Base-by-base conservation (phyloP, 2,329 filamentous ascomycete species). In the Thelonectria discophora region DNA sequence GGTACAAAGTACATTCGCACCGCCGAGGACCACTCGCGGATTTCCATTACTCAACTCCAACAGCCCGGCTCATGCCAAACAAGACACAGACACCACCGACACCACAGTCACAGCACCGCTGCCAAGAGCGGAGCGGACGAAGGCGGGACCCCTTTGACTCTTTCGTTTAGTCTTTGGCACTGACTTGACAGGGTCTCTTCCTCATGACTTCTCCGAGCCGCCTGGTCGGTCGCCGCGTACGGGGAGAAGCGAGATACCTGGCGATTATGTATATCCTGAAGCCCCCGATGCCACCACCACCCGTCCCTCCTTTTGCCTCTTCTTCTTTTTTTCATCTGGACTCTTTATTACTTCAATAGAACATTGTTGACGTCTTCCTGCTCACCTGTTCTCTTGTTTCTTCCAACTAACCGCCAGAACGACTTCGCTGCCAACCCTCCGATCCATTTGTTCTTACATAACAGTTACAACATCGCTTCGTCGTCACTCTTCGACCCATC, bases 11-110 rank as follows among this genome's bases (percentile, higher is more conserved):
- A 37, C 34, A 39, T 9, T 9, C 20, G 20, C n/a, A 13, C 20
- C 5, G 27, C 11, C 30, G 13, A 27, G 45, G 21, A 13, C 76
- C 78, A 79, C 74, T 75, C 72, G 73, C 75, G 72, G 72, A 76
- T 82, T 82, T 82, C 70, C 69, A 82, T 82, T 82, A 82, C 80
- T 72, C 78, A 82, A 82, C 45, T 30, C 12, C 27, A 47, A 13
- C 11, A 30, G 20, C 45, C 45, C 67, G 58, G 70, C 67, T 63
- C 69, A 68, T 72, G 63, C 69, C 65, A 71, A 61, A 37, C 34
- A 37, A 37, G 34, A 37, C 62, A 56, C 60, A 56, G 9, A 6
- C 21, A 24, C 21, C 62, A 56, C 60, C 52, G 9, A 6, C 21
- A 24, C 21, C 21, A 24, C 21, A 24, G 21, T 4, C 21, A 56